A percentile compares a stretch with the other conserved stretches of the same genome.
phyloP scores from a whole-genome alignment of 208 protist genomes.

The Crithidia sp. region DNA sequence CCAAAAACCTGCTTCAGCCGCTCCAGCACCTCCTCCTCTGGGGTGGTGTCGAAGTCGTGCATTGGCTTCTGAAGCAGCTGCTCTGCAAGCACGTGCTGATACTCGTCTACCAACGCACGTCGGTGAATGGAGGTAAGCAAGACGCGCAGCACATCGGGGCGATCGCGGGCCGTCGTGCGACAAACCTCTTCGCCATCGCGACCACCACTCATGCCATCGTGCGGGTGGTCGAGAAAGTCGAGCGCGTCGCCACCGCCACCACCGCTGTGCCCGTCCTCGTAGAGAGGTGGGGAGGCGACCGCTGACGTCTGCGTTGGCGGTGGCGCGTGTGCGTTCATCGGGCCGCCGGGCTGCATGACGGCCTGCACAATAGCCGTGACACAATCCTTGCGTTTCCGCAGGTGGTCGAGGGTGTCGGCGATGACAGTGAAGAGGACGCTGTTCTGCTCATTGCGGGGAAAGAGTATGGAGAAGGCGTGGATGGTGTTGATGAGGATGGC shows the following conservation, averaged over 20 bases:
- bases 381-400: constrained; percentile 78
- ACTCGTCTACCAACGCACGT: constrained; percentile 72
- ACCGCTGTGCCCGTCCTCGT: neutral
- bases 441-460: constrained; percentile 81
- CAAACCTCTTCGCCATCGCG: constrained; percentile 9
- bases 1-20: constrained; percentile 87
- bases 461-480: constrained; percentile 76
- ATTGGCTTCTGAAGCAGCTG: constrained; percentile 73
- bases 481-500: constrained; percentile 82
- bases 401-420: constrained; percentile 77
- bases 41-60: constrained; percentile 82
- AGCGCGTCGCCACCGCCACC: constrained; percentile 10
- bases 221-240: constrained; percentile 7
- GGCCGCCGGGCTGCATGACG: constrained; percentile 69
- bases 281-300: neutral
- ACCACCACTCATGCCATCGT: neutral
- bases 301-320: neutral
- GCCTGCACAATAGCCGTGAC: constrained; percentile 80
- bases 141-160: constrained; percentile 78
- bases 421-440: constrained; percentile 75
- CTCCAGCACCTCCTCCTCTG: constrained; percentile 87
- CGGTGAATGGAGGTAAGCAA: constrained; percentile 78
- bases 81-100: constrained; percentile 68
- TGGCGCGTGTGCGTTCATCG: constrained; percentile 38
- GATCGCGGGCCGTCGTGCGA: constrained; percentile 32